Conservation (phyloP, 768 basidiomycete species). For the Erythrobasidium yunnanense region DNA sequence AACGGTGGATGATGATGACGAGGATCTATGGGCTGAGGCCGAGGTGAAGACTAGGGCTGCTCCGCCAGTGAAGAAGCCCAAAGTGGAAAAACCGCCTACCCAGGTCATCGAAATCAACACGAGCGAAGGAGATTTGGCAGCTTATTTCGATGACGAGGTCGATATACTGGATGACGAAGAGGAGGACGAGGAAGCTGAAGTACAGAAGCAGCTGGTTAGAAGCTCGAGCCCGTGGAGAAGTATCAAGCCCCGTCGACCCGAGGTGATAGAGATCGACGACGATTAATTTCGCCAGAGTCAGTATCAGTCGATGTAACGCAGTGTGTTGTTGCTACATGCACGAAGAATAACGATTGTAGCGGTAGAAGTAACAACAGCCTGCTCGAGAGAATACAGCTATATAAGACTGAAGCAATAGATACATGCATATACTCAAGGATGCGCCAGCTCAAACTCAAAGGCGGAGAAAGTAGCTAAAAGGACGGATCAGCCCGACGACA, state of each 20-base stretch:
- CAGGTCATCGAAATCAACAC: slow-evolving; percentile 13
- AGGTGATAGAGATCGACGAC: not conserved
- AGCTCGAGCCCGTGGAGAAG: not conserved
- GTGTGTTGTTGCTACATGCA: too few species aligned
- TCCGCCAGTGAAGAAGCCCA: not conserved
- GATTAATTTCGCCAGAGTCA: too few species aligned
- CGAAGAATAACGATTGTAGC: too few species aligned
- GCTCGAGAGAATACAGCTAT: not conserved
- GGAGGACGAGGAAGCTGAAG: not conserved
- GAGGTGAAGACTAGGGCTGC: not conserved
- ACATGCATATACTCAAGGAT: not conserved
- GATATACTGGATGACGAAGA: not conserved
- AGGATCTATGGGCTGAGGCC: not conserved
- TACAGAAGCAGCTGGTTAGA: not conserved
- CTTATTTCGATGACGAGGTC: not conserved
- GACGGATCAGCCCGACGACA: not conserved
- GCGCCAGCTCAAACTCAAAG: not conserved
- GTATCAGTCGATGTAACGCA: too few species aligned
- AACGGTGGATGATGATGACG: too few species aligned
- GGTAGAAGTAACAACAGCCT: too few species aligned
- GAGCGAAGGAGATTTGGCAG: not conserved
- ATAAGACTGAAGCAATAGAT: too few species aligned
- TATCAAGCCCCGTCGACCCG: not conserved
- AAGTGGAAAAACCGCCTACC: not conserved
- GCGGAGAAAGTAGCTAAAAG: not conserved